Evolutionary conservation across 805 yeast genomes (phyloP).

Genomic region (Candida coleopterorum): DNA sequence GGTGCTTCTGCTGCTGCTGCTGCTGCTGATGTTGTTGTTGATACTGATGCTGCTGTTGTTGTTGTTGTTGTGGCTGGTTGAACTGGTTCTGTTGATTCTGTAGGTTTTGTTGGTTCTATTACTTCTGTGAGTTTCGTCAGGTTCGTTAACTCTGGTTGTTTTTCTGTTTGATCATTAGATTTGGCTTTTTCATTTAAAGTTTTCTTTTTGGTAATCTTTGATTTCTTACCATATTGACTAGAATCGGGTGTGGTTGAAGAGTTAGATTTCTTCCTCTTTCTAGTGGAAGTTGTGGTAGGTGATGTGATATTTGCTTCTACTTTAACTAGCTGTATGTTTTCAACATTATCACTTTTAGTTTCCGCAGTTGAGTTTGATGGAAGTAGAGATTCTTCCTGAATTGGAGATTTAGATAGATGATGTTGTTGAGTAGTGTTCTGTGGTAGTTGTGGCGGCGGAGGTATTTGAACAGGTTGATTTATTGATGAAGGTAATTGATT

Average conservation of each 20-base stretch:
- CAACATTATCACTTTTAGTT: no score
- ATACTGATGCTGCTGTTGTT: neutral
- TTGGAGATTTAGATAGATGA: conserved; percentile 7
- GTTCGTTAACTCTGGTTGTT: no score
- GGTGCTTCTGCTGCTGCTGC: conserved; percentile 4
- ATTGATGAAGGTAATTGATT: neutral
- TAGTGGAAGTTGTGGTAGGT: neutral
- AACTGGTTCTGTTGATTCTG: neutral
- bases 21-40: neutral
- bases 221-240: conserved; percentile 5
- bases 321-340: conserved; percentile 4
- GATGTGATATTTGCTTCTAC: neutral
- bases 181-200: conserved; percentile 4
- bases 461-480: conserved; percentile 1
- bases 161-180: conserved; percentile 6
- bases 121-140: no score
- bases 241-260: neutral
- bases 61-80: neutral
- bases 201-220: conserved; percentile 1
- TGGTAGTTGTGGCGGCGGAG: conserved; percentile 4
- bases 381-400: conserved; percentile 4
- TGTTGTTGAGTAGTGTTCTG: conserved; percentile 10
- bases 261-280: neutral
- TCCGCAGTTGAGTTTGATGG: neutral
- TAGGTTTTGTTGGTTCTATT: neutral